Evolutionary conservation across 2,329 filamentous ascomycete genomes (phyloP), one percentile per base, ranked within the genome.

Genomic region (Lecanoromycetidae sp.): DNA sequence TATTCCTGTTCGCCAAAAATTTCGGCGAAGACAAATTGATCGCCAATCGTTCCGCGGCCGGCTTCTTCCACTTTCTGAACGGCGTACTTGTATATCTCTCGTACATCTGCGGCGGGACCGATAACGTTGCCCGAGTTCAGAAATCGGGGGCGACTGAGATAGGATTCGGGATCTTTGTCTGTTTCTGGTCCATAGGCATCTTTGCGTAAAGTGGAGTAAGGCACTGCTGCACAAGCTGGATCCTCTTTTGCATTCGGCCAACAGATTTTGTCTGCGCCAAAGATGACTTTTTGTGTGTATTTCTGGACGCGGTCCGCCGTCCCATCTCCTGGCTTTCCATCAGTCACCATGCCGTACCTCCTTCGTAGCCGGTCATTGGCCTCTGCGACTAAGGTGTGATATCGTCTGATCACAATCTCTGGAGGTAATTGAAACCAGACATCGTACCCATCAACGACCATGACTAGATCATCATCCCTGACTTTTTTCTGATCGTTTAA

Each of bases 381-480:
- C 42, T 69, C 67, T n/a, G 67, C 63, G 15, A 74, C 58, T 13
- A 77, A 63, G 12, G 67, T 63, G 53, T 78, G 74, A 59, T 82
- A 84, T 35, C 80, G 71, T 53, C 72, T 64, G 22, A 84, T 71
- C 53, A 84, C 63, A 17, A 82, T 67, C 34, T 80, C 73, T 2
- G 76, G 72, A 0, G 79, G 77, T 2, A 84, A 65, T 58, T 84
- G 80, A 50, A 82, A 76, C 64, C 78, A 77, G 1, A 77, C 68
- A 49, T 83, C 77, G 58, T 76, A 72, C 1, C 74, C 77, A 57
- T 84, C 79, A 5, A 79, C 69, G 38, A 83, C 67, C 48, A 83
- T 62, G 6, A 82, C 71, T 23, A 85, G 61, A 57, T 84, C 80
- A 17, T 76, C 66, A 48, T 79, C 68, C 20, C 67, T 63, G 15